Evolutionary conservation across 2,329 filamentous ascomycete species (phyloP), one percentile per base, ranked within the genome.

Genomic region (Blastomyces gilchristii): DNA sequence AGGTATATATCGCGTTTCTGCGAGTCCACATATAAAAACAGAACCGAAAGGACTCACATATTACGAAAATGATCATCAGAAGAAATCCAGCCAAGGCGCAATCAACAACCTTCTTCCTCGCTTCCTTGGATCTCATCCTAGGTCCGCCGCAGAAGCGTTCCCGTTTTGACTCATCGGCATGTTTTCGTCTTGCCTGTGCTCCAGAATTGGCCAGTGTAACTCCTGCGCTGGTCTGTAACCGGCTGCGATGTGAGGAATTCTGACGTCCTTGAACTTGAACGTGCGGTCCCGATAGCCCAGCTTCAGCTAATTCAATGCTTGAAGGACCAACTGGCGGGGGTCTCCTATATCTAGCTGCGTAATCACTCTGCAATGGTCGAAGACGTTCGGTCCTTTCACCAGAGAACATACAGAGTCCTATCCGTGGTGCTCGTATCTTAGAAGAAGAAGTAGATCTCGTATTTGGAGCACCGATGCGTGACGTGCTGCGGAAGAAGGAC

Each of bases 21-120:
- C 31, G 22, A 45, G 56, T 16, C n/a, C 22, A 28, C 2, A 50
- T 11, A 4, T 43, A 7, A 18, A 43, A 41, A 41, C 34, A 54
- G 12, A 18, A 54, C 28, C 18, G 16, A 63, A 52, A 53, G 31
- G 60, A 39, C 87, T 77, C 82, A 91, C 88, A 92, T 45, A 88
- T 79, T 61, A 82, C 76, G 52, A 90, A 71, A 57, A 88, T 78
- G 39, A 82, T 71, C 5, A 82, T 71, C 11, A 90, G 73, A 63
- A 90, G 83, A 6, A 82, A 65, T 0, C 87, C 88, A 6, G 88
- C 88, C 7, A 89, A 81, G 31, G 88, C 79, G 70, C 83, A 87
- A 41, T 81, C 81, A 62, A 87, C 69, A 49, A 87, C 79, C 66
- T 85, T 83, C 47, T 66, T 66, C 54, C 65, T 66, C 25, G 67